Percentiles rank a stretch among this genome's conserved stretches.
Conservation (phyloP, 169 alveolate genomes). For the Eimeria zaria region DNA sequence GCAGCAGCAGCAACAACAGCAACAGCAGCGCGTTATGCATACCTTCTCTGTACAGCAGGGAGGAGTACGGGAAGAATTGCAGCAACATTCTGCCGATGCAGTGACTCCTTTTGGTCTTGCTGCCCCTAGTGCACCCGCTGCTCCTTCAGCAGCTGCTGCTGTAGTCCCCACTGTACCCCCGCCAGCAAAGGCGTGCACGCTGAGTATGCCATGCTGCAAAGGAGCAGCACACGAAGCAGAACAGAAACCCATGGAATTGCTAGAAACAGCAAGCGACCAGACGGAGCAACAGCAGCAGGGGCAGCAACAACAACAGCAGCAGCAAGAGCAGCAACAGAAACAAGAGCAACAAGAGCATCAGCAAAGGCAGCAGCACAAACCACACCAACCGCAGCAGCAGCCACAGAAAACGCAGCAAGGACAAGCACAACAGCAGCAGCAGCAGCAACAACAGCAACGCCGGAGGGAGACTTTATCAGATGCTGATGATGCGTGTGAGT, state of each 20-base stretch:
- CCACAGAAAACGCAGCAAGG: neutral
- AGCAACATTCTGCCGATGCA: neutral
- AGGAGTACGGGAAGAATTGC: neutral
- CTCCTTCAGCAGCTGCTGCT: neutral
- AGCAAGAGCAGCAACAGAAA: neutral
- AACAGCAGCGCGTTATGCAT: neutral
- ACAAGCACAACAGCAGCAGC: neutral
- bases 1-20: slow-evolving; percentile 1
- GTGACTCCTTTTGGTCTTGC: neutral
- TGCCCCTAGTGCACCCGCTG: neutral
- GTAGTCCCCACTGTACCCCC: neutral
- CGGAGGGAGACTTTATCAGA: neutral
- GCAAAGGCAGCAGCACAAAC: neutral
- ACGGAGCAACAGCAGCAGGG: neutral
- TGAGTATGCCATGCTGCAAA: neutral
- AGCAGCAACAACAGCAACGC: neutral
- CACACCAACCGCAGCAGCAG: neutral
- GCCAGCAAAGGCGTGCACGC: neutral
- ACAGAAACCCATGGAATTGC: neutral
- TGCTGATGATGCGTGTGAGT: neutral
- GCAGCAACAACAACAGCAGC: neutral
- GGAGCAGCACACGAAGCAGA: neutral
- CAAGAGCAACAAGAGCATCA: neutral
- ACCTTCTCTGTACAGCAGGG: neutral
- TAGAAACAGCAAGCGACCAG: neutral